Evolutionary conservation across 192 early-diverging fungal genomes (phyloP).

Genomic region (Coemansia sp.): DNA sequence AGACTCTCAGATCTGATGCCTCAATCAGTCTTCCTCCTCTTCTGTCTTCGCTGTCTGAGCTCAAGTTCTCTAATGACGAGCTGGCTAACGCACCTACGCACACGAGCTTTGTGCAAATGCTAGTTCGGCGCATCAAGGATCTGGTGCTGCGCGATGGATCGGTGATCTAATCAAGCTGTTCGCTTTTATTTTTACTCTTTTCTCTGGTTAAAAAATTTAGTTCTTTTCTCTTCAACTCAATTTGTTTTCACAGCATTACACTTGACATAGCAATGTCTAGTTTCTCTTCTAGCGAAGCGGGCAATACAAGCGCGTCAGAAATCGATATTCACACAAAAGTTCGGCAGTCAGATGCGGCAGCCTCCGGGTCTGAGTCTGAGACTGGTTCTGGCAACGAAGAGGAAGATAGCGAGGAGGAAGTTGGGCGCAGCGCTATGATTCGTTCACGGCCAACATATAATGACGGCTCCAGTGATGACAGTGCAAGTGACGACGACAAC

Average conservation of each 20-base stretch:
- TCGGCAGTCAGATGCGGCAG: not conserved
- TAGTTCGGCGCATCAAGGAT: slow-evolving; percentile 43
- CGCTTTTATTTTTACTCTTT: slow-evolving; percentile 1
- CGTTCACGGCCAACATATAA: not conserved
- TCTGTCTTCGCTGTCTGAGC: slow-evolving; percentile 27
- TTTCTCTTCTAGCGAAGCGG: too few relatives aligned
- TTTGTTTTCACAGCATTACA: too few relatives aligned
- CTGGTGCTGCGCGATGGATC: slow-evolving; percentile 41
- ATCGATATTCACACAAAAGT: too few relatives aligned
- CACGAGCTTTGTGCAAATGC: slow-evolving; percentile 50
- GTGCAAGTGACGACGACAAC: slow-evolving; percentile 9
- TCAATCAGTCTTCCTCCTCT: slow-evolving; percentile 44
- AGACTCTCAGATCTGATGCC: slow-evolving; percentile 32
- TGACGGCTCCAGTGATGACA: slow-evolving; percentile 8
- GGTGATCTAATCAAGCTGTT: slow-evolving; percentile 18
- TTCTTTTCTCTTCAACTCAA: too few relatives aligned
- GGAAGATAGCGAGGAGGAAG: slow-evolving; percentile 9
- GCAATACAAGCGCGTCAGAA: too few relatives aligned
- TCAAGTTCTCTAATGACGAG: slow-evolving; percentile 36
- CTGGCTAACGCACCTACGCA: slow-evolving; percentile 29
- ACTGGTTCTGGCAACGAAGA: not conserved
- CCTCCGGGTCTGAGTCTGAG: not conserved
- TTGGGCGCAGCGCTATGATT: slow-evolving; percentile 12
- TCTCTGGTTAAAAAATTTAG: not conserved
- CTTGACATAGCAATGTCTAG: too few relatives aligned